These are phyloP conservation scores for Fusarium miscanthi DNA, from an alignment of 2,329 filamentous ascomycete species.

Conservation along the genomic window DNA sequence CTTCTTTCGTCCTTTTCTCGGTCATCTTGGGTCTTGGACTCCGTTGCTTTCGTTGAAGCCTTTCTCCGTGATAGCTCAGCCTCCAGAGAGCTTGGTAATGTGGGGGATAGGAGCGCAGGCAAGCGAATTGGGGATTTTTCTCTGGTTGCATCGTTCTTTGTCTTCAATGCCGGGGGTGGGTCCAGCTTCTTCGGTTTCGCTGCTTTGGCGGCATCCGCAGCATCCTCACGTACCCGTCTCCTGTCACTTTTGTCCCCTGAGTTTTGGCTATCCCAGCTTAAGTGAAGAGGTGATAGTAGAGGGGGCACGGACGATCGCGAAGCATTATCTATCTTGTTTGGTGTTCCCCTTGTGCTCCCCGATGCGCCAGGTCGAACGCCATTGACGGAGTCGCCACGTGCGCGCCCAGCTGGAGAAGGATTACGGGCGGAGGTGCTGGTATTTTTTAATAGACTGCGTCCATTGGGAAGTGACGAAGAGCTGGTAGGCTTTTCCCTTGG, in stretches of 20 bases:
- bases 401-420: slow-evolving; percentile 53
- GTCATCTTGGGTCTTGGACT: slow-evolving; percentile 32
- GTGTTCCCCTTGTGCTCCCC: slow-evolving; percentile 50
- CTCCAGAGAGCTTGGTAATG: slow-evolving; percentile 64
- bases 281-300: slow-evolving; percentile 63
- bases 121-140: slow-evolving; percentile 53
- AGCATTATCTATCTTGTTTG: slow-evolving; percentile 53
- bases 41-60: slow-evolving; percentile 39
- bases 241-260: slow-evolving; percentile 45
- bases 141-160: slow-evolving; percentile 52
- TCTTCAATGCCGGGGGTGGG: slow-evolving; percentile 37
- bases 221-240: slow-evolving; percentile 49
- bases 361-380: slow-evolving; percentile 52
- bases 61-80: slow-evolving; percentile 51
- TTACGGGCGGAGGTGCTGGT: slow-evolving; percentile 41
- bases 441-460: slow-evolving; percentile 50
- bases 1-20: slow-evolving; percentile 34
- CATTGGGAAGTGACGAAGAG: slow-evolving; percentile 51
- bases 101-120: slow-evolving; percentile 66
- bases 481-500: slow-evolving; percentile 44
- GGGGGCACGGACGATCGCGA: slow-evolving; percentile 60
- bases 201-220: slow-evolving; percentile 44
- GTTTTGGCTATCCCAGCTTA: slow-evolving; percentile 58
- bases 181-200: slow-evolving; percentile 48
- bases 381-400: slow-evolving; percentile 56